Base-by-base conservation (phyloP, 2,329 filamentous ascomycete species). In the Hypoxylon sp. region DNA sequence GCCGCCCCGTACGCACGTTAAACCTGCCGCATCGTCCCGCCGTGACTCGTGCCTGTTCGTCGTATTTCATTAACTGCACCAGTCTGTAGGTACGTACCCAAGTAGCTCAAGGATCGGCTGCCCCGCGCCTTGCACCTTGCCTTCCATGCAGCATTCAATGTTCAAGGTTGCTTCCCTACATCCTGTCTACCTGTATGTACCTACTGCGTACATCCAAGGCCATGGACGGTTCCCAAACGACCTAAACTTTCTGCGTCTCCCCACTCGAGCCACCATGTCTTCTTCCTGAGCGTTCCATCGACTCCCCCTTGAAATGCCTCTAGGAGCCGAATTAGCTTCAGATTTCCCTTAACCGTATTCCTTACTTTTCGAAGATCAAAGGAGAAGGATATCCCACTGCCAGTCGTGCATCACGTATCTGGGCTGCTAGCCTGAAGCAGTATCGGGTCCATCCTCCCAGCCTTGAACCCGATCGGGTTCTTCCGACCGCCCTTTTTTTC, bases 201-300 rank as follows among this genome's bases (percentile, higher is more conserved):
- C 49, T 64, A 25, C 27, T 35, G 14, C 14, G 22, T 55, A 55
- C 35, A 17, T 46, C 53, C 46, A 10, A 11, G 33, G 11, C 11
- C 4, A 27, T 27, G 25, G 25, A 27, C 25, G 25, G 25, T 44
- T 40, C 37, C 51, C 51, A 55, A 14, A 40, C 22, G 27, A 56
- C 35, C 55, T 30, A 57, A 57, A 48, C 37, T 46, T 30, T 56
- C 53, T 44, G 22, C 40, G n/a, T 30, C 56, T 60, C 68, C 59
- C 61, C 65, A 65, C 62, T 61, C 53, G 51, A 68, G 69, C 69
- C 69, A 71, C 68, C 69, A 69, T 64, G 66, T 69, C 66, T 71
- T 70, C 54, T 61, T 61, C 60, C 25, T 64, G 56, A 64, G 40
- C 50, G 66, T 69, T 66, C 62, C 56, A 61, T 69, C 55, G 53